Evolutionary conservation across 73 alveolate species (phyloP).

Genomic region (Paramecium bursaria): DNA sequence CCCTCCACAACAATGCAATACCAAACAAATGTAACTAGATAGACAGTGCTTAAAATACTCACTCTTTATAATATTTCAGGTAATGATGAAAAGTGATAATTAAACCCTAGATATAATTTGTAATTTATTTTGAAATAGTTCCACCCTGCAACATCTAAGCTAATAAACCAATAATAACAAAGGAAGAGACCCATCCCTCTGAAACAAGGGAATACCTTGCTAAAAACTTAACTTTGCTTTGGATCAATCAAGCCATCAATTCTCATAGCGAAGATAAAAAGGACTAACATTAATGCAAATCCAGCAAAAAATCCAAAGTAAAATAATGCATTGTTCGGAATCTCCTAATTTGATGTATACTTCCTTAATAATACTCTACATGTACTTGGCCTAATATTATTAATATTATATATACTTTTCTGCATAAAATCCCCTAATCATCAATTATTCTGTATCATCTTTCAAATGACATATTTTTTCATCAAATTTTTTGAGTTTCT

Average conservation of each 20-base stretch:
- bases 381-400: constrained; percentile 20
- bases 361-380: constrained; percentile 25
- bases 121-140: constrained; percentile 50
- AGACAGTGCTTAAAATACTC: constrained; percentile 12
- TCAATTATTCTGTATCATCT: constrained; percentile 27
- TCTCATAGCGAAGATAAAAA: constrained; percentile 35
- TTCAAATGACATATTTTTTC: constrained; percentile 8
- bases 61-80: constrained; percentile 39
- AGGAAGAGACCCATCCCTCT: constrained; percentile 46
- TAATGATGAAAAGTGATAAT: constrained; percentile 41
- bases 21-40: constrained; percentile 31
- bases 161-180: constrained; percentile 34
- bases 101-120: constrained; percentile 36
- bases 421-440: constrained; percentile 6
- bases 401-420: constrained; percentile 26
- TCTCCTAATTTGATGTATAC: constrained; percentile 7
- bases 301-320: constrained; percentile 60
- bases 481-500: constrained; percentile 10
- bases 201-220: constrained; percentile 35
- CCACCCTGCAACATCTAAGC: constrained; percentile 58
- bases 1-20: constrained; percentile 46
- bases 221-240: constrained; percentile 5
- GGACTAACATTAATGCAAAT: constrained; percentile 13
- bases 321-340: background rate
- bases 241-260: constrained; percentile 53